Conservation (phyloP, 768 basidiomycete species). For the Kwoniella dendrophila region DNA sequence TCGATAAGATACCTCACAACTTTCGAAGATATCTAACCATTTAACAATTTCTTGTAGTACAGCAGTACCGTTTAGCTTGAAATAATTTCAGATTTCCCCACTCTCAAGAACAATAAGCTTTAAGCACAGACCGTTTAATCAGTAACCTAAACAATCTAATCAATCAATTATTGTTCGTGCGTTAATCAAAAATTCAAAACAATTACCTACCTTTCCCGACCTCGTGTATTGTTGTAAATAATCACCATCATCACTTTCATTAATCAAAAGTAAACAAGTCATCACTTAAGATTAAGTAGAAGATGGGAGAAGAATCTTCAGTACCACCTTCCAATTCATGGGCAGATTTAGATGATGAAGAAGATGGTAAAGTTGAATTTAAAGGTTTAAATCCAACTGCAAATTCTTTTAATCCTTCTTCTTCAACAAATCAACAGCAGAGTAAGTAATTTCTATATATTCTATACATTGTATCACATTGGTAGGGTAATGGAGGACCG, state of each 20-base stretch:
- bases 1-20: no score
- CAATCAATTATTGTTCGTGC: no score
- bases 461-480: background rate
- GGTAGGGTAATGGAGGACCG: background rate
- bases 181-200: background rate
- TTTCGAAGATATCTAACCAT: no score
- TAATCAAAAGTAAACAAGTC: constrained; percentile 10
- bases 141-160: no score
- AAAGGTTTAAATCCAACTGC: constrained; percentile 13
- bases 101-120: no score
- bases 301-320: constrained; percentile 1
- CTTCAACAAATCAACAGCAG: constrained; percentile 20
- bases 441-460: constrained; percentile 5
- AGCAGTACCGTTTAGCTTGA: no score
- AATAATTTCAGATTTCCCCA: no score
- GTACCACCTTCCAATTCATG: constrained; percentile 13
- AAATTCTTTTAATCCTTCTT: constrained; percentile 10
- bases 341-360: constrained; percentile 26
- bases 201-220: constrained; percentile 1
- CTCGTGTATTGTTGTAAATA: constrained; percentile 6
- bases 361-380: constrained; percentile 23
- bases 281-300: background rate
- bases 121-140: no score
- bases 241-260: background rate
- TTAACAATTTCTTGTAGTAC: no score